These are phyloP conservation scores for Syzygium malaccense DNA, from an alignment of 441 rosid species.

Conservation along the genomic window DNA sequence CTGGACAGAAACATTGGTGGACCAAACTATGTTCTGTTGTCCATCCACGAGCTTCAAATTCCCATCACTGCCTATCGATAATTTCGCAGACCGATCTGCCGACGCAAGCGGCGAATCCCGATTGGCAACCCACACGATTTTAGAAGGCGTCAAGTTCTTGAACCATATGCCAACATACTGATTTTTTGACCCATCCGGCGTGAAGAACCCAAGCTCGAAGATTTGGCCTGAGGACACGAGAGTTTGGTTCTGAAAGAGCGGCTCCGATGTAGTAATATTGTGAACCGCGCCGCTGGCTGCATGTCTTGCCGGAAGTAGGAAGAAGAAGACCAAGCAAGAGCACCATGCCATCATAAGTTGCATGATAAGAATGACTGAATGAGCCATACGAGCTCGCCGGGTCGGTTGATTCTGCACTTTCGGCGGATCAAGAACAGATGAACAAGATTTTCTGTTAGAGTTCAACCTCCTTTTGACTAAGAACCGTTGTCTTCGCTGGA, in stretches of 20 bases:
- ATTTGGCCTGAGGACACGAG: not conserved
- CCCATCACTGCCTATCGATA: not conserved
- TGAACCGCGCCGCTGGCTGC: not conserved
- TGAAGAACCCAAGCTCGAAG: not conserved
- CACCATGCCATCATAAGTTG: not conserved
- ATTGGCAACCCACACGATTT: not conserved
- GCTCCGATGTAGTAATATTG: not conserved
- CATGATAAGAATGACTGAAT: not conserved
- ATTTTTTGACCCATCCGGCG: not conserved
- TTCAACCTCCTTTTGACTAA: not conserved
- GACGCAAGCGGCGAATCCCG: not conserved
- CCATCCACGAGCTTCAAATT: not conserved
- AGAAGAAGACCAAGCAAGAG: not conserved
- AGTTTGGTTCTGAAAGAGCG: not conserved
- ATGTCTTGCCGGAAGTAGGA: not conserved
- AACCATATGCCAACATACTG: not conserved
- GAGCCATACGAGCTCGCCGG: not conserved
- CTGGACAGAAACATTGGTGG: not conserved
- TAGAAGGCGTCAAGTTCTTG: not conserved
- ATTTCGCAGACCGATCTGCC: not conserved
- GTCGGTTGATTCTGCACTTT: not conserved
- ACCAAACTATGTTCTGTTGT: not conserved
- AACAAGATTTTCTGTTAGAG: not conserved
- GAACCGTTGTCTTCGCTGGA: not conserved
- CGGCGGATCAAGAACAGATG: not conserved